These are phyloP conservation scores for Sclerotinia spermophila DNA, from an alignment of 2,329 filamentous ascomycete genomes.

Conservation along the genomic window DNA sequence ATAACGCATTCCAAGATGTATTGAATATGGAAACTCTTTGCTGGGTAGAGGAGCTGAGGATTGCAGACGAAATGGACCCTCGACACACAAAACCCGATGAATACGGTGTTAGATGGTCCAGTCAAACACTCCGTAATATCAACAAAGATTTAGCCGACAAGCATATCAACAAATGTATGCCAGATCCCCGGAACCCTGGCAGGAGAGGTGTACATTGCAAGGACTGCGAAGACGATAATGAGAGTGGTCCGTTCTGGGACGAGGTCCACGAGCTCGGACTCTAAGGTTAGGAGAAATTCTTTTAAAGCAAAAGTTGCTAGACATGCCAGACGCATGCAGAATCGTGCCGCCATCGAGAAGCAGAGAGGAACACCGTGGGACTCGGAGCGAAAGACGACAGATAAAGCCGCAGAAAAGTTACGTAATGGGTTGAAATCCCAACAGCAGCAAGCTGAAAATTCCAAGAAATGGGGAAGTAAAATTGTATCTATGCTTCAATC, in stretches of 20 bases:
- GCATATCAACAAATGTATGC: background rate
- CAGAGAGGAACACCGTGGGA: background rate
- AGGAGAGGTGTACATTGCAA: rapidly evolving
- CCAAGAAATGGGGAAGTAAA: background rate
- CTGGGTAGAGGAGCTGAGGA: background rate
- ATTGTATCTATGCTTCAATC: background rate
- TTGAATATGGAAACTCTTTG: background rate
- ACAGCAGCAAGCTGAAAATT: background rate
- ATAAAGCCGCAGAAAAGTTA: background rate
- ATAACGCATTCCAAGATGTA: background rate
- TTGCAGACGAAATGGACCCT: background rate
- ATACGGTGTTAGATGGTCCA: background rate
- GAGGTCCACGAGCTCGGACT: background rate
- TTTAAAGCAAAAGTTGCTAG: background rate
- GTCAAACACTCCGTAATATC: background rate
- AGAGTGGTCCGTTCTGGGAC: too few species aligned
- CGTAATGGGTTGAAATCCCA: rapidly evolving
- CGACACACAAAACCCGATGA: background rate
- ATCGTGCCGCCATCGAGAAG: background rate
- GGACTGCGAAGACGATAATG: background rate
- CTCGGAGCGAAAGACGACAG: background rate
- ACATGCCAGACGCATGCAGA: background rate
- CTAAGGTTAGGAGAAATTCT: background rate
- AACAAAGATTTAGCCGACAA: rapidly evolving
- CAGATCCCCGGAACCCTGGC: background rate